Conservation (phyloP, 768 basidiomycete species). For the Suillus spraguei region DNA sequence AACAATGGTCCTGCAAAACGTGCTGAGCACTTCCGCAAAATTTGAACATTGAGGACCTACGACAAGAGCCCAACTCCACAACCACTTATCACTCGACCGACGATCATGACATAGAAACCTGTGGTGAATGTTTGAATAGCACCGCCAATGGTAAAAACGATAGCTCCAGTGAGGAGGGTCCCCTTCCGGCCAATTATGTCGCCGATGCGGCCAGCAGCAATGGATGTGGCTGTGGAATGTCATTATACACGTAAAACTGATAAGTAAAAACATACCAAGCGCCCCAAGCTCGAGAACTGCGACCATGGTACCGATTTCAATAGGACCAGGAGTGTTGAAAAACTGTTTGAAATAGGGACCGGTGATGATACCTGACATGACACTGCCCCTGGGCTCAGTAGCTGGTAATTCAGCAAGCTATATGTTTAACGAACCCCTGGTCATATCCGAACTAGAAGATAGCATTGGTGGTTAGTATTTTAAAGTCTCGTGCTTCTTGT, state of each 20-base stretch:
- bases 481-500: constrained; percentile 4
- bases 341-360: constrained; percentile 80
- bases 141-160: constrained; percentile 86
- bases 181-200: constrained; percentile 85
- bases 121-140: constrained; percentile 81
- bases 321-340: constrained; percentile 75
- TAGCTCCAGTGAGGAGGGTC: constrained; percentile 81
- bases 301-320: constrained; percentile 91
- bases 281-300: constrained; percentile 94
- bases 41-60: constrained; percentile 44
- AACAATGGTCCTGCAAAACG: constrained; percentile 73
- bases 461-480: constrained; percentile 6
- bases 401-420: constrained; percentile 14
- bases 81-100: constrained; percentile 82
- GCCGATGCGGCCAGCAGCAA: constrained; percentile 87
- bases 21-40: constrained; percentile 9
- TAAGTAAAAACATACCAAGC: constrained; percentile 58
- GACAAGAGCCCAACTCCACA: constrained; percentile 90
- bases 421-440: constrained; percentile 59
- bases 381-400: constrained; percentile 43
- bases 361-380: constrained; percentile 92
- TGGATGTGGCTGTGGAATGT: constrained; percentile 67
- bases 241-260: constrained; percentile 5
- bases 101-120: constrained; percentile 79
- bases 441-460: constrained; percentile 75